Percentiles rank a stretch among this genome's conserved stretches.
Conservation (phyloP, 441 rosid genomes). For the Gossypium trilobum region DNA sequence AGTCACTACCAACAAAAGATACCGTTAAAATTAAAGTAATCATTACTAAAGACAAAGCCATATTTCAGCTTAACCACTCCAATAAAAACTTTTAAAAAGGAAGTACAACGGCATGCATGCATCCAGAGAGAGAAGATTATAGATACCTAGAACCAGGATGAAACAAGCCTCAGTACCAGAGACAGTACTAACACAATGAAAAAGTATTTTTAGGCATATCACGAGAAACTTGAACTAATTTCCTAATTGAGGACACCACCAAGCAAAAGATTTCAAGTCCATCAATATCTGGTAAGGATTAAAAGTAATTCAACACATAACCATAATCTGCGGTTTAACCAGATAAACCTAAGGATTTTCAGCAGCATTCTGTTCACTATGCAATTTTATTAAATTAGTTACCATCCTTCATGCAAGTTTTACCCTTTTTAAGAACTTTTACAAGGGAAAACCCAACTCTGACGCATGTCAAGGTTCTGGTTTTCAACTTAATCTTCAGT, state of each 20-base stretch:
- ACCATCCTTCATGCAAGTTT: neutral
- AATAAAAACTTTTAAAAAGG: neutral
- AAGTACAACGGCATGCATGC: neutral
- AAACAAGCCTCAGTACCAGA: neutral
- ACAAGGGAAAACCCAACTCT: neutral
- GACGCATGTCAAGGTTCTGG: neutral
- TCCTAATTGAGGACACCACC: neutral
- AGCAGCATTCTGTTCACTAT: neutral
- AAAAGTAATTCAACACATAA: neutral
- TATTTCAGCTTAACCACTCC: neutral
- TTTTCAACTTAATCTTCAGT: slow-evolving; percentile 12
- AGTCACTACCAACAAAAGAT: neutral
- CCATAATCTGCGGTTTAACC: neutral
- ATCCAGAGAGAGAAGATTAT: neutral
- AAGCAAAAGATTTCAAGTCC: neutral
- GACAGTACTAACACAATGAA: neutral
- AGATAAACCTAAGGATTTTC: neutral
- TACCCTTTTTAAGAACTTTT: neutral
- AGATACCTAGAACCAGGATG: neutral
- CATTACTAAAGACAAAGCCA: neutral
- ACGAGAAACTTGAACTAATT: neutral
- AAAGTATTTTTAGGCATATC: neutral
- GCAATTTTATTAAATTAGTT: neutral
- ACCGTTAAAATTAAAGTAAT: neutral
- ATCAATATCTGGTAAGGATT: neutral